A percentile compares a stretch with the other conserved stretches of the same genome.
Conservation (phyloP, 2,329 filamentous ascomycete genomes). For the Hymenoscyphus infarciens region DNA sequence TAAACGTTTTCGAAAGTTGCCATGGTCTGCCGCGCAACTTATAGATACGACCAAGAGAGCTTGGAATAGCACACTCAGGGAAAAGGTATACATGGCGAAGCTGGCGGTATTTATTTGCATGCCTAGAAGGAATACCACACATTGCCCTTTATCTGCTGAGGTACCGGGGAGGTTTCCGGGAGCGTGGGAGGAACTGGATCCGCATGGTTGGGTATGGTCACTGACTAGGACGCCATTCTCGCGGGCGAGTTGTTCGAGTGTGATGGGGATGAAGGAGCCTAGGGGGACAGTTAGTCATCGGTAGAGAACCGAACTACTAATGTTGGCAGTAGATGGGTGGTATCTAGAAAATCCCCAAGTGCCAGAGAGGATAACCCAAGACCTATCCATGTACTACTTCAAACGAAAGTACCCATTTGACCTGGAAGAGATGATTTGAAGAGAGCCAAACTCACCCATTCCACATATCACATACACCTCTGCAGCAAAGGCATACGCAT, state of each 20-base stretch:
- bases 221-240: constrained; percentile 85
- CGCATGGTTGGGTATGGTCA: constrained; percentile 71
- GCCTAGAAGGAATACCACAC: constrained; percentile 77
- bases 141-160: constrained; percentile 56
- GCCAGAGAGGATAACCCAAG: neutral
- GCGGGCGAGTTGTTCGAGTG: constrained; percentile 86
- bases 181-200: constrained; percentile 27
- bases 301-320: too few relatives aligned
- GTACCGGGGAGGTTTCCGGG: constrained; percentile 21
- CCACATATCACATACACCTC: constrained; percentile 96
- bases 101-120: constrained; percentile 90
- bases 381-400: neutral
- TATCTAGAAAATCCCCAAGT: too few relatives aligned
- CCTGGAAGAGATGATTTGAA: neutral
- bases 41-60: constrained; percentile 91
- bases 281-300: constrained; percentile 22
- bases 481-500: constrained; percentile 91
- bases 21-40: constrained; percentile 93
- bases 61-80: constrained; percentile 83
- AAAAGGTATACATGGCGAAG: constrained; percentile 99
- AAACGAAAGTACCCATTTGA: neutral
- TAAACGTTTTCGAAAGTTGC: constrained; percentile 83
- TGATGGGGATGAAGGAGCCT: constrained; percentile 95
- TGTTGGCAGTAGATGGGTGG: too few relatives aligned
- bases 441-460: constrained; percentile 54